phyloP scores from a whole-genome alignment of 176 grass and related monocot genomes.

The Zea luxurians region DNA sequence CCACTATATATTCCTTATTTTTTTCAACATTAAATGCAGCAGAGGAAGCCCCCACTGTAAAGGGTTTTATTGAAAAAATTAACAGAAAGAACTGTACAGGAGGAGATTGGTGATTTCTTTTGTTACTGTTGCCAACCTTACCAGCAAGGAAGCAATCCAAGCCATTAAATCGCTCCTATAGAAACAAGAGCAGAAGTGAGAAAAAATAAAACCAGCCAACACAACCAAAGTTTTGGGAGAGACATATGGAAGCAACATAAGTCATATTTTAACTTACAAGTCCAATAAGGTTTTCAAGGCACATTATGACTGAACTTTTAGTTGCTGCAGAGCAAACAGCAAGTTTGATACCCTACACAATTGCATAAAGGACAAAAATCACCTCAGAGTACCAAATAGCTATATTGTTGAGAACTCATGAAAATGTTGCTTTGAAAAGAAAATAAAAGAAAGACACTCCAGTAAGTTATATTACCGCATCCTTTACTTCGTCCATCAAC shows the following conservation, averaged over 20 bases:
- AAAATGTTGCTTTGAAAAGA: background rate
- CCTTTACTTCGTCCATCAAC: conserved; percentile 93
- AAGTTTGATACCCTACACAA: conserved; percentile 90
- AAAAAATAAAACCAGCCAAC: conserved; percentile 11
- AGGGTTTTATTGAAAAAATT: background rate
- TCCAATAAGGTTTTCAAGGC: conserved; percentile 91
- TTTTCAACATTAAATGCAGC: background rate
- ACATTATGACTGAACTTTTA: conserved; percentile 91
- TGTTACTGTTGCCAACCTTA: conserved; percentile 35
- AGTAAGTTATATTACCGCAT: conserved; percentile 78
- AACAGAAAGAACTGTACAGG: background rate
- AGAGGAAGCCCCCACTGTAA: background rate
- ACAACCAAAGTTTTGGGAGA: background rate
- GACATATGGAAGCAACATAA: conserved; percentile 33
- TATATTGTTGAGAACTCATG: conserved; percentile 14
- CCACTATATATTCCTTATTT: background rate
- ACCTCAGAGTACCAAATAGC: conserved; percentile 9
- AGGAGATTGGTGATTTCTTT: background rate
- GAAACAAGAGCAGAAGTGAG: conserved; percentile 22
- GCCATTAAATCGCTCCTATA: conserved; percentile 72
- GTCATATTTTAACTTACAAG: conserved; percentile 60
- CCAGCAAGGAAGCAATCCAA: conserved; percentile 98
- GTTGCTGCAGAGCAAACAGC: conserved; percentile 97
- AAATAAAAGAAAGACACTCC: background rate
- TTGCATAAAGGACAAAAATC: conserved; percentile 19